Evolutionary conservation across 768 basidiomycete species (phyloP).

Genomic region (Mycena amicta): DNA sequence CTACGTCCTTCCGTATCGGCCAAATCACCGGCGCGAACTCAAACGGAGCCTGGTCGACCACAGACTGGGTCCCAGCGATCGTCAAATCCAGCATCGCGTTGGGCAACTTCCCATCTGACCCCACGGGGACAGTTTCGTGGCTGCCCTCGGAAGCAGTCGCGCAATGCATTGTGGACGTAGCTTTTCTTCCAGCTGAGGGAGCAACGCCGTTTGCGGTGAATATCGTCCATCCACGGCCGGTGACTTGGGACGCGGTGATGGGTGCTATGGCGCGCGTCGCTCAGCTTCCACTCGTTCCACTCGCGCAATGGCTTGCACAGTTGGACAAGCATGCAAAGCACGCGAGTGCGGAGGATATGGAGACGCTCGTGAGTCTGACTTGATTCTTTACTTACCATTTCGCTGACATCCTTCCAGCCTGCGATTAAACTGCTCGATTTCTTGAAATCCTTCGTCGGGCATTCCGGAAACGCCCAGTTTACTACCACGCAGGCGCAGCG

Average conservation of each 20-base stretch:
- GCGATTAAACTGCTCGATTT: slow-evolving; percentile 5
- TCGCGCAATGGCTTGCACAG: neutral
- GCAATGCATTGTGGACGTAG: slow-evolving; percentile 29
- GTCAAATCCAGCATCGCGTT: slow-evolving; percentile 36
- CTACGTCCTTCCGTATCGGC: slow-evolving; percentile 34
- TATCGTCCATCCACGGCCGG: slow-evolving; percentile 36
- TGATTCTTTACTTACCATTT: neutral
- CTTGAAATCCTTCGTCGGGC: neutral
- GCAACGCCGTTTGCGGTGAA: slow-evolving; percentile 28
- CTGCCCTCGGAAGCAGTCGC: slow-evolving; percentile 32
- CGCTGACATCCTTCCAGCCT: neutral
- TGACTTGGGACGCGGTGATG: slow-evolving; percentile 24
- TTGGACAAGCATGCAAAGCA: neutral
- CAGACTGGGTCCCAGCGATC: slow-evolving; percentile 40
- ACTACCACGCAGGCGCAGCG: neutral
- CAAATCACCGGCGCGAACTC: slow-evolving; percentile 37
- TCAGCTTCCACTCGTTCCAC: neutral
- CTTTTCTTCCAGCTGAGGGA: slow-evolving; percentile 21
- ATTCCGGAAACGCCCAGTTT: neutral
- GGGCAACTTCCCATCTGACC: slow-evolving; percentile 28
- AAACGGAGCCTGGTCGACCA: slow-evolving; percentile 40
- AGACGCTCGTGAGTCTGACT: neutral
- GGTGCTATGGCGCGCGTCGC: neutral
- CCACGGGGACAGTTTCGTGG: slow-evolving; percentile 28
- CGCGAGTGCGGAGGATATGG: neutral